phyloP scores from a whole-genome alignment of 2,329 filamentous ascomycete species.

The Aulographum hederae region DNA sequence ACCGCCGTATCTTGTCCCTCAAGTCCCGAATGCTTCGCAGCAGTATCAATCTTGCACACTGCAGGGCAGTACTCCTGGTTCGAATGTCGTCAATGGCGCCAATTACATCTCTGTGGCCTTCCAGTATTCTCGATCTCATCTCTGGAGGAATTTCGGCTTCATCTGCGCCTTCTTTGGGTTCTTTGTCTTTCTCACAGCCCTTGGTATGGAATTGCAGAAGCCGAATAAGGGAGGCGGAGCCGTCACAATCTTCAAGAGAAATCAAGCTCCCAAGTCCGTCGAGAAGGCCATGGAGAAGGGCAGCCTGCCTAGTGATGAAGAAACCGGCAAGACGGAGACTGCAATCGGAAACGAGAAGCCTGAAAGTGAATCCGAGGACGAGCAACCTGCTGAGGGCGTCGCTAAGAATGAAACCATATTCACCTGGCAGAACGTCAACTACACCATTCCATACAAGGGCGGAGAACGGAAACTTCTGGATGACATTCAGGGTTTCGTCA shows the following conservation, averaged over 20 bases:
- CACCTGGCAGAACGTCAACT: slow-evolving; percentile 75
- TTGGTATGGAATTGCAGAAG: slow-evolving; percentile 31
- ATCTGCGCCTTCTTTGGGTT: slow-evolving; percentile 31
- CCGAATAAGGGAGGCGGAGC: slow-evolving; percentile 40
- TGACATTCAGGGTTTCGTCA: slow-evolving; percentile 52
- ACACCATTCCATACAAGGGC: slow-evolving; percentile 40
- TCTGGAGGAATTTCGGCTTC: slow-evolving; percentile 42
- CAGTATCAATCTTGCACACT: slow-evolving; percentile 42
- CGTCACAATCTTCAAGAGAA: slow-evolving; percentile 44
- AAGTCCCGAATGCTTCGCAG: slow-evolving; percentile 23
- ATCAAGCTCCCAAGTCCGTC: slow-evolving; percentile 40
- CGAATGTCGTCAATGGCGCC: slow-evolving; percentile 32
- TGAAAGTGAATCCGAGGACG: slow-evolving; percentile 4
- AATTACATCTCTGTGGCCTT: slow-evolving; percentile 38
- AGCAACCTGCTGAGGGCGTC: slow-evolving; percentile 26
- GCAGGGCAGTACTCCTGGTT: slow-evolving; percentile 35
- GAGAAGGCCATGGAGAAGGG: slow-evolving; percentile 38
- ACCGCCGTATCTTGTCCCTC: slow-evolving; percentile 36
- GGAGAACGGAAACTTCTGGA: slow-evolving; percentile 32
- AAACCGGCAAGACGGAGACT: slow-evolving; percentile 15
- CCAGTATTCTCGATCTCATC: slow-evolving; percentile 34
- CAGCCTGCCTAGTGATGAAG: slow-evolving; percentile 28
- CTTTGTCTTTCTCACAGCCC: slow-evolving; percentile 26
- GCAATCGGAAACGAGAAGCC: slow-evolving; percentile 5
- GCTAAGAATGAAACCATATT: slow-evolving; percentile 43